Evolutionary conservation across 768 basidiomycete genomes (phyloP), one percentile per base, ranked within the genome.

Genomic region (Mycena galericulata): DNA sequence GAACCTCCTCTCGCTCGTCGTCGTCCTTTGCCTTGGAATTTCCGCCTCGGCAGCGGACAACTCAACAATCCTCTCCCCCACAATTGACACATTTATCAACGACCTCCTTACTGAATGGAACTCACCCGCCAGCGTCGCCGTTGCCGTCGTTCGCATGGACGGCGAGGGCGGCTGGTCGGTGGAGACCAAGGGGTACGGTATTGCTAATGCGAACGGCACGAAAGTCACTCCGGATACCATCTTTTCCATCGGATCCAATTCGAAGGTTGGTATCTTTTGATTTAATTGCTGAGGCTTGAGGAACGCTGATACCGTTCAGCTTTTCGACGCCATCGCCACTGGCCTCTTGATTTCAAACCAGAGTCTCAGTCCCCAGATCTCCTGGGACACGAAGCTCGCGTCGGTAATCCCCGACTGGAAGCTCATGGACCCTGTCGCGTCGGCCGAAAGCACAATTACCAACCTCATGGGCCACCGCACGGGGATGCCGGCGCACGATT

Each of bases 391-490:
- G 15, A 75, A 74, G 41, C 62, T 78, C 1, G 51, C 49, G 18
- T 68, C 69, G 0, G 45, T 78, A 9, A 34, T 76, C 17, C 74
- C 75, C 1, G 71, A 65, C 32, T 74, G 72, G 70, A 54, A 60
- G 29, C 71, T 76, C 47, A 70, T 65, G 59, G 76, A 78, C 59
- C 69, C 69, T 11, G 36, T 74, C 24, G 74, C 73, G 3, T 47
- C 57, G 2, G 50, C 64, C 17, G 62, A 73, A 36, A 72, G 63
- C 40, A 41, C 40, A 4, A 49, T 50, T 32, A 24, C 18, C 36
- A 76, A 78, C 47, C 56, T 73, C 17, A 75, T 36, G 34, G 34
- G 71, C 53, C 77, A 78, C 60, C 76, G 75, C 49, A 75, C 76
- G 18, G 75, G 73, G 11, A 29, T 73, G 15, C 74, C 76, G 20